Base-by-base conservation (phyloP, 2,329 filamentous ascomycete genomes). In the Colletotrichum caudatum region DNA sequence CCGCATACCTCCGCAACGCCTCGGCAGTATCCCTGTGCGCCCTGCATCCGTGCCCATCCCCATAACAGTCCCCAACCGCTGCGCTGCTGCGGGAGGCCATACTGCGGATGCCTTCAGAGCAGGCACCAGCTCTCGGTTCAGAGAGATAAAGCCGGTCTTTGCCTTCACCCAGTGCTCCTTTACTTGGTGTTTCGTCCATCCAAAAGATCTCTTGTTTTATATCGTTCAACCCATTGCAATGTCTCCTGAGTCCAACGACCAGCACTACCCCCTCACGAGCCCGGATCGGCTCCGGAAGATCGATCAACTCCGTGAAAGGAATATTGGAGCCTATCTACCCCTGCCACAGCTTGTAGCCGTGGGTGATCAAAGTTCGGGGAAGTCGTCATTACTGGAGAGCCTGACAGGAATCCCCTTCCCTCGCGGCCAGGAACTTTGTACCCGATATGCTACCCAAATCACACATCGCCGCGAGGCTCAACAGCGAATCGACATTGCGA, bases 361-460 rank as follows among this genome's bases (percentile, higher is more conserved):
- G 1, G 78, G 79, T 2, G 78, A 80, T 56, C 78, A 80, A 48
- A 78, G 78, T 69, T 80, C 78, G 0, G 78, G 79, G 6, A 81
- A 80, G 66, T 80, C 76, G 3, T 79, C 79, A 0, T 69, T 80
- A 8, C 72, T 80, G 7, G 78, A 80, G 35, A 80, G 76, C 26
- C n/a, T 79, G 26, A 79, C 76, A 0, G 77, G 77, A 1, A 79
- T 80, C 20, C 78, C 79, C 0, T 81, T 80, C 58, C 79, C 78
- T 4, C 74, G 74, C 0, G 74, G 74, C 35, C 73, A 77, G 18
- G 75, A 76, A 8, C 75, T 80, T 20, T 80, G 78, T 72, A 80
- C 78, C 1, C 75, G 78, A 5, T 78, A 80, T 50, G 77, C 77
- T 4, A 80, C 78, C 8, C 73, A 75, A 51, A 76, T 78, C 35